Evolutionary conservation across 176 grass and related monocot genomes (phyloP), one percentile per base, ranked within the genome.

Genomic region (Paspalum vaginatum): DNA sequence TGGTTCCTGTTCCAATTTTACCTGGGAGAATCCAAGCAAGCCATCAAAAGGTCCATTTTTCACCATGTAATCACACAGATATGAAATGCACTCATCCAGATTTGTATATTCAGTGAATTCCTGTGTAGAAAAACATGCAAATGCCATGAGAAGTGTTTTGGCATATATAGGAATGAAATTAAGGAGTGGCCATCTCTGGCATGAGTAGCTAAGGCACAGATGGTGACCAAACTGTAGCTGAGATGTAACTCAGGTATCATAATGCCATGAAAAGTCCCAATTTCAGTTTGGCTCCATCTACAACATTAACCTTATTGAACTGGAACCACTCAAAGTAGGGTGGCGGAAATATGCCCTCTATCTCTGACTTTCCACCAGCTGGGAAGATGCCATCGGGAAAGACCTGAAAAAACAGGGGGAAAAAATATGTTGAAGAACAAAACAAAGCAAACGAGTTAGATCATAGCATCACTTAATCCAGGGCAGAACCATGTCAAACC

Each of bases 261-360:
- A 38, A 52, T 48, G 17, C 21, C 18, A 70, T 70, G 21, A 42
- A 15, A 44, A 27, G 7, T 9, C 15, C 16, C 39, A 20, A 68
- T 65, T 78, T 14, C 14, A 8, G 1, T 50, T 65, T 17, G 14
- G 9, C 66, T 57, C 32, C 50, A 37, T 20, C n/a, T 74, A 42
- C 62, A 69, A 11, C 60, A 45, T 4, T 75, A 53, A 92, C 91
- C 92, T 91, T 89, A 86, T 94, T 85, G 70, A 93, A 93, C 74
- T 98, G 92, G 67, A 94, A 98, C 92, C 95, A 98, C 65, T 98
- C 92, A 2, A 93, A 98, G 61, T 93, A 98, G 13, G 90, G 95
- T 43, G 80, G 83, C 3, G 92, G 92, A 54, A 93, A 95, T 85
- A 98, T 85, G 57, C 88, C 88, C 61, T 93, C 90, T 54, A 93